Evolutionary conservation across 306 rosid genomes (phyloP).

Genomic region (Prunus mira): DNA sequence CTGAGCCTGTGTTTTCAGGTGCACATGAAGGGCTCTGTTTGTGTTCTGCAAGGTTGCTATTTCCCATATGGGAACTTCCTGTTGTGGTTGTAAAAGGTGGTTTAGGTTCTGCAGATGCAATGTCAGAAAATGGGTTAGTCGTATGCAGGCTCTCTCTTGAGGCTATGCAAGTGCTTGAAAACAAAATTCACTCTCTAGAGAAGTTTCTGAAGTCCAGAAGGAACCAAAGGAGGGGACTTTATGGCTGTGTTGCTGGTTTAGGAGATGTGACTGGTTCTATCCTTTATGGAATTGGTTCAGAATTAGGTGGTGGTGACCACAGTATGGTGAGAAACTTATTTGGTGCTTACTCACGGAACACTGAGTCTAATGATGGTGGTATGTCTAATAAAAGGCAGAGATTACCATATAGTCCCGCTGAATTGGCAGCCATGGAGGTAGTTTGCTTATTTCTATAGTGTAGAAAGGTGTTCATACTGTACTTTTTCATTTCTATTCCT

Average conservation of each 20-base stretch:
- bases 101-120: constrained; percentile 49
- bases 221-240: constrained; percentile 94
- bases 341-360: constrained; percentile 68
- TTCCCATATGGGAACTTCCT: constrained; percentile 98
- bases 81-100: constrained; percentile 64
- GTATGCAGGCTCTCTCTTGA: constrained; percentile 79
- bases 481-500: constrained; percentile 13
- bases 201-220: constrained; percentile 84
- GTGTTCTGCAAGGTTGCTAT: constrained; percentile 87
- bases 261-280: constrained; percentile 89
- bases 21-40: constrained; percentile 98
- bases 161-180: constrained; percentile 93
- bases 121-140: constrained; percentile 61
- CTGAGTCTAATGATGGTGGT: constrained; percentile 68
- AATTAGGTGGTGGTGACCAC: constrained; percentile 72
- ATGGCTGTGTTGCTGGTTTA: constrained; percentile 95
- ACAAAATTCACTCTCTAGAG: constrained; percentile 76
- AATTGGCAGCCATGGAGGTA: constrained; percentile 99
- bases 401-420: constrained; percentile 91
- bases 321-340: constrained; percentile 84
- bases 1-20: constrained; percentile 95
- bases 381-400: constrained; percentile 79
- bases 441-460: constrained; percentile 16
- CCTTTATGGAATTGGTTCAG: constrained; percentile 78
- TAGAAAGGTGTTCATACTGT: constrained; percentile 7